Conservation (phyloP, 306 rosid genomes). For the Cotoneaster glaucophyllus region DNA sequence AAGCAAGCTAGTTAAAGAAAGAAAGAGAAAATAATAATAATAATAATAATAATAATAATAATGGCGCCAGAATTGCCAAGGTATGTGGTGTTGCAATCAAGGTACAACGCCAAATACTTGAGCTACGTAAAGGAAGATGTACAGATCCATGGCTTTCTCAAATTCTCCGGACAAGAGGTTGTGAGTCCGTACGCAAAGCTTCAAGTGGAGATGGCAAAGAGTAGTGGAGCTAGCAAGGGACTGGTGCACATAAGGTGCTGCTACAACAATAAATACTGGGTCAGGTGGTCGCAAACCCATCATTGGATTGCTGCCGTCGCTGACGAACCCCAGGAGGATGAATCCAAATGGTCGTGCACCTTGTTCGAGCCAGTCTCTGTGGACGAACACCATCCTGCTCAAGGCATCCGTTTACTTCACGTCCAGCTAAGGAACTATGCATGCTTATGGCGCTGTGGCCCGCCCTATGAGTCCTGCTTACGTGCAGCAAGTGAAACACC, state of each 20-base stretch:
- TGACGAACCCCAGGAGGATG: not conserved
- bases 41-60: too few species aligned
- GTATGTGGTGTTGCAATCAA: constrained; percentile 8
- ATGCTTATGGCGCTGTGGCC: too few species aligned
- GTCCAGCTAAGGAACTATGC: not conserved
- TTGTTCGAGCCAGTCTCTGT: constrained; percentile 8
- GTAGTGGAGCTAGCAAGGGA: not conserved
- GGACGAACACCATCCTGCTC: not conserved
- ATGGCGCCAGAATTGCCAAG: not conserved
- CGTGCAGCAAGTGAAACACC: too few species aligned
- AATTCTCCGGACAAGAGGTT: not conserved
- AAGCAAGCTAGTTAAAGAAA: not conserved
- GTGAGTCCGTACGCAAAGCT: constrained; percentile 9
- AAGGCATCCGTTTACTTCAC: not conserved
- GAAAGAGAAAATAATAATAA: too few species aligned
- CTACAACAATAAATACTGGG: constrained; percentile 22
- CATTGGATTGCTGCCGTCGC: constrained; percentile 1
- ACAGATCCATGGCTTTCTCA: not conserved
- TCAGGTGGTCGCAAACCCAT: not conserved
- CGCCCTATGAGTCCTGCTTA: too few species aligned
- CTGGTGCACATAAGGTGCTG: constrained; percentile 10
- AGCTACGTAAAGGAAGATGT: not conserved
- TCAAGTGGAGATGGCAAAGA: not conserved
- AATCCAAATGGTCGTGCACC: not conserved
- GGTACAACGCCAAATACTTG: not conserved